These are phyloP conservation scores for Saccharomycopsis sp. DNA, from an alignment of 805 yeast species.

Conservation along the genomic window DNA sequence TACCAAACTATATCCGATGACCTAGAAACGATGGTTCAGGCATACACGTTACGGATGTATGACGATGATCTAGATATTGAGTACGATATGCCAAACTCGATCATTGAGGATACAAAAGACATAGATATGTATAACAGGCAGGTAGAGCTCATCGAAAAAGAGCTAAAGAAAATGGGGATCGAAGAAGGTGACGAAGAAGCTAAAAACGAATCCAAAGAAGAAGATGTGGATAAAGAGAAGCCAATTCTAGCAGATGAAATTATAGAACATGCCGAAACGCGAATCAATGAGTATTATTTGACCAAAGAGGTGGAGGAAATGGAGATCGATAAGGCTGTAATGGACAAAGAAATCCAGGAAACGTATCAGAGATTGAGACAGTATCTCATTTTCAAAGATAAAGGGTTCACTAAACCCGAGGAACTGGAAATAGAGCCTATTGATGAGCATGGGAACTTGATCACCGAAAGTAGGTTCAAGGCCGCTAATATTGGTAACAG, in stretches of 20 bases:
- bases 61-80: slow-evolving; percentile 46
- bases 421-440: slow-evolving; percentile 62
- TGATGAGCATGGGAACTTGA: slow-evolving; percentile 54
- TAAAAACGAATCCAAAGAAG: slow-evolving; percentile 20
- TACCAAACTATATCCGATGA: slow-evolving; percentile 34
- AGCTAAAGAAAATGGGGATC: slow-evolving; percentile 5
- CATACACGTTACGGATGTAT: slow-evolving; percentile 44
- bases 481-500: slow-evolving; percentile 34
- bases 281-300: background rate
- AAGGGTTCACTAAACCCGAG: slow-evolving; percentile 38
- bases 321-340: slow-evolving; percentile 11
- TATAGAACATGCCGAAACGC: slow-evolving; percentile 32
- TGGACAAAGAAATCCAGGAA: slow-evolving; percentile 42
- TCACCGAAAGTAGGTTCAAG: slow-evolving; percentile 60
- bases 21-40: slow-evolving; percentile 45
- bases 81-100: slow-evolving; percentile 36
- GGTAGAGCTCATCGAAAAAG: slow-evolving; percentile 31
- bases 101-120: slow-evolving; percentile 40
- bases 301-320: background rate
- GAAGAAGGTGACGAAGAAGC: slow-evolving; percentile 11
- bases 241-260: slow-evolving; percentile 38
- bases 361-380: slow-evolving; percentile 55
- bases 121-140: slow-evolving; percentile 41
- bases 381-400: slow-evolving; percentile 40
- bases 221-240: slow-evolving; percentile 30